Conservation (phyloP, 352 stramenopile species). For the Phytophthora constricta region DNA sequence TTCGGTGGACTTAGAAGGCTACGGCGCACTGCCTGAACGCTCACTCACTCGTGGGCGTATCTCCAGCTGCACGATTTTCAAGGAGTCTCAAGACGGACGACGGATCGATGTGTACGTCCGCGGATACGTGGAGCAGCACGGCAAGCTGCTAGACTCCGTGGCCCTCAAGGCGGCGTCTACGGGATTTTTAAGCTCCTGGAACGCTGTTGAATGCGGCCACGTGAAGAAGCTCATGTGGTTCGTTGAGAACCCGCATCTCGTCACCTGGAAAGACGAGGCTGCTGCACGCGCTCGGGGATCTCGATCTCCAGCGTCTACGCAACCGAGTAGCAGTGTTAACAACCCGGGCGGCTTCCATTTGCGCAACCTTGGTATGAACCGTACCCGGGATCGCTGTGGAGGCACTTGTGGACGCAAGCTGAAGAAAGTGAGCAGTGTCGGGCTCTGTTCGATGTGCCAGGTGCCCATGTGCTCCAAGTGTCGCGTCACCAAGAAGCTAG, state of each 20-base stretch:
- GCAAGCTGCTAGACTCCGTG: slow-evolving; percentile 45
- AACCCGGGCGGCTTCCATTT: slow-evolving; percentile 22
- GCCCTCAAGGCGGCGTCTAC: slow-evolving; percentile 49
- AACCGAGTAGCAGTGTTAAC: slow-evolving; percentile 16
- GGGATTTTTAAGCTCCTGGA: slow-evolving; percentile 56
- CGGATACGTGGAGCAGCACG: slow-evolving; percentile 49
- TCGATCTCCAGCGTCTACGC: slow-evolving; percentile 7
- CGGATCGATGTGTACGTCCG: slow-evolving; percentile 50
- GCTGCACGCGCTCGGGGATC: slow-evolving; percentile 15
- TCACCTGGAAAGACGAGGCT: slow-evolving; percentile 31
- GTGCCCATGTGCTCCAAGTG: slow-evolving; percentile 49
- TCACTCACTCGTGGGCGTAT: slow-evolving; percentile 46
- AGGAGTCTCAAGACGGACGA: slow-evolving; percentile 26
- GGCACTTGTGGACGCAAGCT: slow-evolving; percentile 42
- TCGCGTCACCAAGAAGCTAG: slow-evolving; percentile 44
- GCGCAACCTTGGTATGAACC: slow-evolving; percentile 22
- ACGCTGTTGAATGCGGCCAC: slow-evolving; percentile 48
- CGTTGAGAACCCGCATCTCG: slow-evolving; percentile 36
- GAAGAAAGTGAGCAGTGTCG: slow-evolving; percentile 39
- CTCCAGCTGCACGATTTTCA: slow-evolving; percentile 50
- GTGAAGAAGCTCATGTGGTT: slow-evolving; percentile 61
- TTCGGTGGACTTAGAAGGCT: slow-evolving; percentile 46
- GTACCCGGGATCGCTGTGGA: slow-evolving; percentile 23
- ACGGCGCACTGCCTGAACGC: slow-evolving; percentile 27
- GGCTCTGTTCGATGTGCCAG: slow-evolving; percentile 41